A percentile compares a stretch with the other conserved stretches of the same genome.
Evolutionary conservation across 169 alveolate species (phyloP).

Genomic region (Eimeria zaria): DNA sequence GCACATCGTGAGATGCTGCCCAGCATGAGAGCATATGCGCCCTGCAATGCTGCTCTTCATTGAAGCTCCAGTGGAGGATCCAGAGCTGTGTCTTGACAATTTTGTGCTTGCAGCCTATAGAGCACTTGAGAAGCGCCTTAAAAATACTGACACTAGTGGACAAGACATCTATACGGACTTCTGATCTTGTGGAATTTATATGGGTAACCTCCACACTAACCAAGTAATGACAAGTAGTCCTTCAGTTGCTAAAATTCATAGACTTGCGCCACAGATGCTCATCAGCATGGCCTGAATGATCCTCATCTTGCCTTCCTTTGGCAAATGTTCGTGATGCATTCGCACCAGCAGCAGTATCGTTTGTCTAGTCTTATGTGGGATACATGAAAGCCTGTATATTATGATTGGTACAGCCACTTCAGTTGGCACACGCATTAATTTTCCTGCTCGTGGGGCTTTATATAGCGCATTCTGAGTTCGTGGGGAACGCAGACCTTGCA

Average conservation of each 20-base stretch:
- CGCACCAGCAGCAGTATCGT: background rate
- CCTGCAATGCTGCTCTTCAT: background rate
- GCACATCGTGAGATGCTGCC: constrained; percentile 25
- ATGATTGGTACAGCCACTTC: background rate
- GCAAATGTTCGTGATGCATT: background rate
- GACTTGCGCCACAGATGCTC: background rate
- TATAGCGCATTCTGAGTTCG: background rate
- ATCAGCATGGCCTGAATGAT: background rate
- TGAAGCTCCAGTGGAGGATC: background rate
- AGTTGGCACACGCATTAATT: background rate
- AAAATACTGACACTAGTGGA: constrained; percentile 57
- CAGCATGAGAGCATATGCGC: background rate
- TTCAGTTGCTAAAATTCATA: background rate
- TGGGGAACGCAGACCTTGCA: background rate
- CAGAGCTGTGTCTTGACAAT: background rate
- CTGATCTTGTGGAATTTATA: constrained; percentile 68
- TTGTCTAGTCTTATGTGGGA: background rate
- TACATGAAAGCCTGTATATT: background rate
- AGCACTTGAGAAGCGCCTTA: constrained; percentile 71
- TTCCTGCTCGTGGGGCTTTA: background rate
- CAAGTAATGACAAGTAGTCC: background rate
- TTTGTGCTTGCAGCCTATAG: constrained; percentile 62
- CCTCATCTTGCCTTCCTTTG: background rate
- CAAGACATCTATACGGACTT: constrained; percentile 26
- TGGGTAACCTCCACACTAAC: constrained; percentile 28